Conservation (phyloP, 495 filamentous ascomycete species). For the Penicillium subrubescens region DNA sequence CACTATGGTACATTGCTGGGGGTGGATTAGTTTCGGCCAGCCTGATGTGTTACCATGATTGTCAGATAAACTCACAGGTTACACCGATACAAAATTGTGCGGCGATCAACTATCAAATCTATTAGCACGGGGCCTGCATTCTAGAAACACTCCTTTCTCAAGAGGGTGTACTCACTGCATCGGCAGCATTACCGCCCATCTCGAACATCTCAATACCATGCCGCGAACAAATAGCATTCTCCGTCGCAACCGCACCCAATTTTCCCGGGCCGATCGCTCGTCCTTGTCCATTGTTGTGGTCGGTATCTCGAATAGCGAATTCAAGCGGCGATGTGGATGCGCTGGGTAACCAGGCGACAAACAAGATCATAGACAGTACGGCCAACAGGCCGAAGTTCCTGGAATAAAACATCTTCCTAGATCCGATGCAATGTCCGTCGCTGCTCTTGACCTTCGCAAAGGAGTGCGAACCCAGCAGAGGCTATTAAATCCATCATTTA, state of each 20-base stretch:
- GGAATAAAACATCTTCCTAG: slow-evolving; percentile 17
- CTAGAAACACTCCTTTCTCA: not conserved
- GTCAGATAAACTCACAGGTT: slow-evolving; percentile 50
- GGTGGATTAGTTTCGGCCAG: slow-evolving; percentile 12
- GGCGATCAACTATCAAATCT: slow-evolving; percentile 56
- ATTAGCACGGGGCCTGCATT: not conserved
- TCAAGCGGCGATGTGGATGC: slow-evolving; percentile 30
- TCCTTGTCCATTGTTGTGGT: not conserved
- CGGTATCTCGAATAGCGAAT: slow-evolving; percentile 4
- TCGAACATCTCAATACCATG: slow-evolving; percentile 74
- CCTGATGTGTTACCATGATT: not conserved
- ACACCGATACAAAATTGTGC: slow-evolving; percentile 77
- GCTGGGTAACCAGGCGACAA: slow-evolving; percentile 27
- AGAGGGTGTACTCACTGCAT: slow-evolving; percentile 52
- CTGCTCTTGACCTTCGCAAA: not conserved
- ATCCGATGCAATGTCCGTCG: not conserved
- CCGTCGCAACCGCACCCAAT: slow-evolving; percentile 77
- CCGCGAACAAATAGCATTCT: slow-evolving; percentile 72
- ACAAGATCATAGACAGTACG: slow-evolving; percentile 25
- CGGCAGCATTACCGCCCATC: slow-evolving; percentile 72
- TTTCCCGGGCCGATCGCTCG: slow-evolving; percentile 35
- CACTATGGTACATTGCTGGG: slow-evolving; percentile 80
- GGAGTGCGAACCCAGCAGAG: slow-evolving; percentile 2
- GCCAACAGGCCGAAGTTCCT: slow-evolving; percentile 23
- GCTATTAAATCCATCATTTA: slow-evolving; percentile 1